Conservation (phyloP, 208 protist genomes). For the Trypanosoma theileri region DNA sequence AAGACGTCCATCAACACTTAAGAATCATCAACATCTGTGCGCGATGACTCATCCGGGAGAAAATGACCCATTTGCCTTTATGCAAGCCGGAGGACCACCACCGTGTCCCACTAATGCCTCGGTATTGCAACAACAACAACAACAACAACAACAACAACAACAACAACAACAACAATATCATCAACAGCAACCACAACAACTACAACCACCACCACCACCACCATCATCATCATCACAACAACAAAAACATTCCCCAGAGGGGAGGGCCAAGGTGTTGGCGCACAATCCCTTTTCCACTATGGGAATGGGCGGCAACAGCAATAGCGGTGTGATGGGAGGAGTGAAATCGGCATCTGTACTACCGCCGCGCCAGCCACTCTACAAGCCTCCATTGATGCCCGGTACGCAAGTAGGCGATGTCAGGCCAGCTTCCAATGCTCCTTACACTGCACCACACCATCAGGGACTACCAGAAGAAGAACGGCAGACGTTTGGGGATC, state of each 20-base stretch:
- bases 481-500: background rate
- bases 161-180: no score
- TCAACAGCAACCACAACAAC: no score
- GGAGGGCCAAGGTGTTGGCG: slow-evolving; percentile 14
- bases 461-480: background rate
- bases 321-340: background rate
- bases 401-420: no score
- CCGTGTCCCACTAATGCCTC: background rate
- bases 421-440: no score
- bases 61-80: background rate
- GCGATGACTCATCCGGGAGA: background rate
- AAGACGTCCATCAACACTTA: no score
- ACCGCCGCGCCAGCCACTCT: background rate
- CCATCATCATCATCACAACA: no score
- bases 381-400: no score
- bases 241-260: background rate
- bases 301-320: background rate
- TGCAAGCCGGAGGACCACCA: background rate
- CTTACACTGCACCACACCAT: background rate
- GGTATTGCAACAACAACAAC: no score
- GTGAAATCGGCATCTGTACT: background rate
- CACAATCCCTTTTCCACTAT: slow-evolving; percentile 30
- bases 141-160: no score
- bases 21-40: background rate
- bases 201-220: no score